Base-by-base conservation (phyloP, 192 early-diverging fungal genomes). In the Powellomyces hirtus region DNA sequence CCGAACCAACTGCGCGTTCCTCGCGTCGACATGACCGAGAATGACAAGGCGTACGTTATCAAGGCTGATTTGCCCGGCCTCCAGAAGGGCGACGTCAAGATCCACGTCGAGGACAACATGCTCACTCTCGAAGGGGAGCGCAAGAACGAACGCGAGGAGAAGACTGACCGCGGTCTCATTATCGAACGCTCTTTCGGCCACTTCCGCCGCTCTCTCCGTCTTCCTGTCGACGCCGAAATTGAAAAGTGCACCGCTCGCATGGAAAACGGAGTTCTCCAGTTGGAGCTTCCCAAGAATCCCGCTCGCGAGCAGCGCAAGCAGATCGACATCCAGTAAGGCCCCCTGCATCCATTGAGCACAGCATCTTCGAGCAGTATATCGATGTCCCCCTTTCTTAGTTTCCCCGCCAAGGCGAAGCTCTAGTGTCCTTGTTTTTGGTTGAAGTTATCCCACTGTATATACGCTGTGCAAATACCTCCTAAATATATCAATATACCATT, bases 241-340 rank as follows among this genome's bases (percentile, higher is more conserved):
- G 77, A 79, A 14, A 56, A 72, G 1, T 53, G 56, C 30, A 36
- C 34, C 10, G 77, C 79, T 11, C 37, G 18, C 30, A 72, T 81
- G 62, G 64, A 79, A 14, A 58, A 81, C 45, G 79, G 79, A 31
- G 79, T 81, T 0, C 59, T 81, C 52, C 30, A 72, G 36, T 33
- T 81, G 16, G 42, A 22, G 30, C 36, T 81, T n/a, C 50, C 44
- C 38, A 81, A 81, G 73, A 74, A 78, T 18, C 59, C 34, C 4
- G 63, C 59, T 3, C 6, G 29, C 14, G 77, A 75, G 63, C 44
- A 63, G 62, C 64, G 36, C 35, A 85, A 79, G 70, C 77, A 84
- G 62, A 85, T 88, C 27, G 63, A 69, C 1, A 73, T 88, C 62
- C 18, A 69, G 56, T 75, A 58, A 75, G n/a, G n/a, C n/a, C n/a